A percentile compares a stretch with the other conserved stretches of the same genome.
Evolutionary conservation across 2,329 filamentous ascomycete species (phyloP).

Genomic region (Fonsecaea nubica): DNA sequence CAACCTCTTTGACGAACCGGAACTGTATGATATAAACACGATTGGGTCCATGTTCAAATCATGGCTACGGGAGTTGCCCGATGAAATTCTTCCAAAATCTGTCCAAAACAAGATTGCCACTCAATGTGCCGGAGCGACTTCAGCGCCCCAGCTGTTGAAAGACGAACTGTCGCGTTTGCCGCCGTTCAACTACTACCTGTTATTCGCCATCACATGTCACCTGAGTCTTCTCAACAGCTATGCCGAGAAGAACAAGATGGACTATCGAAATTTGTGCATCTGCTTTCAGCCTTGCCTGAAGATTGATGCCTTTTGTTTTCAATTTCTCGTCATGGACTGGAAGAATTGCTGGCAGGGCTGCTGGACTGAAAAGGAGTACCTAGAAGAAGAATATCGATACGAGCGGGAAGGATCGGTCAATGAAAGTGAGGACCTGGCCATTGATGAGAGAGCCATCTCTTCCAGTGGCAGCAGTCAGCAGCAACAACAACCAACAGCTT

Average conservation of each 20-base stretch:
- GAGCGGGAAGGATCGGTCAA: slow-evolving; percentile 42
- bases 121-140: slow-evolving; percentile 78
- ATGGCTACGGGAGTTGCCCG: slow-evolving; percentile 92
- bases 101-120: slow-evolving; percentile 80
- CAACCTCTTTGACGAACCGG: slow-evolving; percentile 83
- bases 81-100: slow-evolving; percentile 87
- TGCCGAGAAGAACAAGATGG: slow-evolving; percentile 97
- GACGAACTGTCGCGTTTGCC: slow-evolving; percentile 93
- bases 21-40: slow-evolving; percentile 95
- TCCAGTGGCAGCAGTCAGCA: slow-evolving; percentile 70
- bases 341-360: slow-evolving; percentile 97
- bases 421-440: slow-evolving; percentile 38
- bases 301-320: slow-evolving; percentile 93
- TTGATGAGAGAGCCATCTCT: slow-evolving; percentile 65
- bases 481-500: slow-evolving; percentile 8
- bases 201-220: slow-evolving; percentile 97
- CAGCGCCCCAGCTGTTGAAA: slow-evolving; percentile 82
- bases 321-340: slow-evolving; percentile 94
- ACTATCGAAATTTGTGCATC: slow-evolving; percentile 92
- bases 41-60: slow-evolving; percentile 95
- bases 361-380: slow-evolving; percentile 82
- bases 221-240: slow-evolving; percentile 89
- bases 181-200: slow-evolving; percentile 95
- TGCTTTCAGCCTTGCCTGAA: slow-evolving; percentile 98
- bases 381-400: slow-evolving; percentile 60